Evolutionary conservation across 208 protist species (phyloP), one percentile per base, ranked within the genome.

Genomic region (Trypanosoma brucei): DNA sequence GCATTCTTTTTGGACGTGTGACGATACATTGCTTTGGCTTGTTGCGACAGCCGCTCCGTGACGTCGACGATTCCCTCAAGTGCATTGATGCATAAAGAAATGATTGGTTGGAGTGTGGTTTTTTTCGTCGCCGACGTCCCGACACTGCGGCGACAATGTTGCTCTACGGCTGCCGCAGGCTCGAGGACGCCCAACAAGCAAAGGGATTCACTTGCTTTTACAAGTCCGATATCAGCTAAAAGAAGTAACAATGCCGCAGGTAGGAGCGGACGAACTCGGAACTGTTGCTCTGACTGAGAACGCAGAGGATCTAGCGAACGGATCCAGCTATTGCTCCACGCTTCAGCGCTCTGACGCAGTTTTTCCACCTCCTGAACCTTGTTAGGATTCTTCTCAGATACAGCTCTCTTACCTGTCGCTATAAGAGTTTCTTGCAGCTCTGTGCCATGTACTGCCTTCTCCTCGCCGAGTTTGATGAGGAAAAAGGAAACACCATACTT

Each of bases 51-150:
- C 9, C 46, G 22, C 8, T 61, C 45, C n/a, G 62, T 62, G 30
- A 62, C 38, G 38, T 70, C 64, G n/a, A 42, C 35, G 31, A 70
- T 62, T 30, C 3, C 4, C 11, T 70, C 57, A 3, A 70, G 55
- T 3, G 65, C 65, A 39, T 64, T 61, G 33, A 70, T 40, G 34
- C 42, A 70, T 30, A 70, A 31, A 1, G 57, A 58, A 33, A 49
- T 70, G 34, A 70, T 14, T 42, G 58, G 65, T 7, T 58, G 58
- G 31, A 59, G 31, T 36, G 55, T 9, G 30, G 50, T 7, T 34
- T 13, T 3, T 45, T 34, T 31, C 22, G 30, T 42, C 49, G 40
- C 30, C n/a, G 59, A 31, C 5, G 9, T 13, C 34, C 2, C 1
- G 2, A 30, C 50, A 6, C 48, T 54, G 2, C 22, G 22, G 11